Percentiles rank a stretch among this genome's conserved stretches.
Conservation (phyloP, 345 rosid genomes). For the Isatis tinctoria region DNA sequence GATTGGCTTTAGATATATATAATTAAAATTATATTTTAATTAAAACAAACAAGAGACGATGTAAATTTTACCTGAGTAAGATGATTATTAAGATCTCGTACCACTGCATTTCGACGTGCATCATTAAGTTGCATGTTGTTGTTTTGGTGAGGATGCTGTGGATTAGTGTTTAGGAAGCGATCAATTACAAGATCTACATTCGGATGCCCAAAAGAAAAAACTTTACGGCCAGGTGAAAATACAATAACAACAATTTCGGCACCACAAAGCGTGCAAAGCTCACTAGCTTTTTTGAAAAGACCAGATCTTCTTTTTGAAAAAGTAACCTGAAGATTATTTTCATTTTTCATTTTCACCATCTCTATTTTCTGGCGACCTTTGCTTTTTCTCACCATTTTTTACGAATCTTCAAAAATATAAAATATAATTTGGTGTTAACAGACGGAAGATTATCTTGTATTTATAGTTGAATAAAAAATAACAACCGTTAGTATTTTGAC, state of each 20-base stretch:
- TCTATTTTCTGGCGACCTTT: constrained; percentile 27
- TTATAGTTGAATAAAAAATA: constrained; percentile 3
- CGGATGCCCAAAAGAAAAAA: constrained; percentile 62
- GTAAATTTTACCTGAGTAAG: constrained; percentile 33
- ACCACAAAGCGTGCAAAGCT: constrained; percentile 23
- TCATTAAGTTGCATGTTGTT: constrained; percentile 22
- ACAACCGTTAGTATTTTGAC: background rate
- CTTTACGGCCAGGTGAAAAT: constrained; percentile 32
- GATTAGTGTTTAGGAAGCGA: constrained; percentile 28
- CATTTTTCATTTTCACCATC: constrained; percentile 23
- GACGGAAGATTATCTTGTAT: background rate
- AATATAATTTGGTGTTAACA: background rate
- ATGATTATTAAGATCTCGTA: constrained; percentile 48
- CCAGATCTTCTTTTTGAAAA: constrained; percentile 29
- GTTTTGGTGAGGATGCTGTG: background rate
- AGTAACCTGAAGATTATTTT: constrained; percentile 21
- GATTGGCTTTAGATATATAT: background rate
- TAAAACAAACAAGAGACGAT: background rate
- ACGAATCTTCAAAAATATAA: background rate
- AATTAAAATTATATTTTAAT: background rate
- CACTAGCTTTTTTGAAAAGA: constrained; percentile 28
- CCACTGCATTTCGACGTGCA: constrained; percentile 36
- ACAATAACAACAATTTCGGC: constrained; percentile 17
- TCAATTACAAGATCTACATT: constrained; percentile 33
- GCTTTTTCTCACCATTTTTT: constrained; percentile 36